These are phyloP conservation scores for Hibiscus syriacus DNA, from an alignment of 345 rosid species.

Conservation along the genomic window DNA sequence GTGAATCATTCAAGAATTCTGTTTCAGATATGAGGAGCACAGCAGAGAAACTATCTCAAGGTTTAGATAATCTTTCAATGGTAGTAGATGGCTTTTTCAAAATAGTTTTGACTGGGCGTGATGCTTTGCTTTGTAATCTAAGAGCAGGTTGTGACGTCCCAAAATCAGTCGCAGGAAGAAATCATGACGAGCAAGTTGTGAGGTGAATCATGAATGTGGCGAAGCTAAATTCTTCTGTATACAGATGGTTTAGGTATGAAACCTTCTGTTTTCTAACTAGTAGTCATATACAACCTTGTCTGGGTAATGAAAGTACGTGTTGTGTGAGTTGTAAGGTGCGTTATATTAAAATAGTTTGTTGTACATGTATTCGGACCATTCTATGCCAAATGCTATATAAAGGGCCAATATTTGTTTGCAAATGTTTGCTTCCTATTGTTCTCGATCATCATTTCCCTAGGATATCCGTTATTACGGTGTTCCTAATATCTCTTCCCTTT, in stretches of 20 bases:
- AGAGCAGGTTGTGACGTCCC: conserved; percentile 35
- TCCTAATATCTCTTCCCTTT: neutral
- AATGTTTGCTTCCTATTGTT: neutral
- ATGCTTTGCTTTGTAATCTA: conserved; percentile 77
- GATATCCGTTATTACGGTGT: neutral
- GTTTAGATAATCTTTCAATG: conserved; percentile 56
- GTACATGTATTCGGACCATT: conserved; percentile 16
- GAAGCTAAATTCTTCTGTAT: conserved; percentile 10
- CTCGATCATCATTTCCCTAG: neutral
- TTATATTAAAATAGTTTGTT: neutral
- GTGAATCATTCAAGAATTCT: conserved; percentile 25
- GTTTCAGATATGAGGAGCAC: conserved; percentile 31
- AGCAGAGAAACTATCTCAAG: conserved; percentile 57
- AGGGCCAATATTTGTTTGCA: conserved; percentile 6
- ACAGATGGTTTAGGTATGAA: conserved; percentile 19
- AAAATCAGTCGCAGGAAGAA: conserved; percentile 22
- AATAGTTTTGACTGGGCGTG: conserved; percentile 67
- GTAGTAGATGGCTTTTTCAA: conserved; percentile 79
- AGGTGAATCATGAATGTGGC: conserved; percentile 20
- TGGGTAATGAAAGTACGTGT: conserved; percentile 5
- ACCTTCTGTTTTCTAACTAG: conserved; percentile 2
- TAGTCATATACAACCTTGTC: conserved; percentile 7
- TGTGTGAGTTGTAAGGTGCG: conserved; percentile 13
- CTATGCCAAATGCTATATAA: conserved; percentile 9
- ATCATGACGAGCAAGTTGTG: conserved; percentile 20